These are phyloP conservation scores for bread wheat (Triticum aestivum) DNA, from an alignment of 176 grass and related monocot species.

Conservation along the genomic window IWGSC_CS_RefSeq_v2.1 NC_057812.1:613099706-613100205, in stretches of 20 bases:
- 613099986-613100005: not conserved
- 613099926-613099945: not conserved
- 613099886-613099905: constrained; percentile 2
- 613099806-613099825: too few species aligned
- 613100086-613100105: constrained; percentile 31
- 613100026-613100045: not conserved
- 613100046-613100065: constrained; percentile 15
- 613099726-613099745: too few species aligned
- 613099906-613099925: not conserved
- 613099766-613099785: too few species aligned
- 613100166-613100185: not conserved
- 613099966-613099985: not conserved
- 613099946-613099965: not conserved
- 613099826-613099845: too few species aligned
- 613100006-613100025: not conserved
- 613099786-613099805: too few species aligned
- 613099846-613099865: too few species aligned
- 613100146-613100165: not conserved
- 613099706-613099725: too few species aligned
- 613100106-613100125: constrained; percentile 14
- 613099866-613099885: not conserved
- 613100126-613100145: not conserved
- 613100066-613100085: constrained; percentile 41
- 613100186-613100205: constrained; percentile 6
- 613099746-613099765: too few species aligned